Evolutionary conservation across 139 green algal species (phyloP).

Genomic region (Chara braunii): DNA sequence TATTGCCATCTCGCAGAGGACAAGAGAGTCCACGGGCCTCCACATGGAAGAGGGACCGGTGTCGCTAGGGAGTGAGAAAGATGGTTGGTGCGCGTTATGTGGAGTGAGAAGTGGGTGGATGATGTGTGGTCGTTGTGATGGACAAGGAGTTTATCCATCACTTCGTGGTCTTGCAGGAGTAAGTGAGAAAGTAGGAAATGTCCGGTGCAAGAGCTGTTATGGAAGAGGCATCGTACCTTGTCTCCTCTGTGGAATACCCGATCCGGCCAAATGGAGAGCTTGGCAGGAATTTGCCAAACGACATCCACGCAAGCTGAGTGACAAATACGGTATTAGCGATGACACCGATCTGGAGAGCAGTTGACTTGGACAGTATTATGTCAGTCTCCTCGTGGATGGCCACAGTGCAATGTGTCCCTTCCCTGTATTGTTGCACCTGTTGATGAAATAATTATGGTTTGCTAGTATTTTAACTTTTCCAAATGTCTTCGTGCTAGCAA

Average conservation of each 20-base stretch:
- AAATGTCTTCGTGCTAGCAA: too few relatives aligned
- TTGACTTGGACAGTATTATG: too few relatives aligned
- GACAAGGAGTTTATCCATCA: constrained; percentile 19
- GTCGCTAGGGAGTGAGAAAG: not conserved
- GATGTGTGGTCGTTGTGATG: constrained; percentile 24
- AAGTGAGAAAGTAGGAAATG: constrained; percentile 13
- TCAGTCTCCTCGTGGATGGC: too few relatives aligned
- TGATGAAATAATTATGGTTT: too few relatives aligned
- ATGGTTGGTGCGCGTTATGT: constrained; percentile 32
- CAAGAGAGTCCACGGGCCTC: too few relatives aligned
- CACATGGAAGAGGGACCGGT: not conserved
- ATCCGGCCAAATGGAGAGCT: constrained; percentile 9
- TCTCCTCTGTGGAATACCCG: constrained; percentile 23
- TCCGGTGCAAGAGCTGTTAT: constrained; percentile 31
- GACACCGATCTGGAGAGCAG: too few relatives aligned
- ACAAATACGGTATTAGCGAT: too few relatives aligned
- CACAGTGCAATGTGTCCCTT: too few relatives aligned
- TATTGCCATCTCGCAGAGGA: too few relatives aligned
- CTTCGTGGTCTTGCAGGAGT: constrained; percentile 19
- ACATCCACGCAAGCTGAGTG: constrained; percentile 14
- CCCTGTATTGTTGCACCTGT: too few relatives aligned
- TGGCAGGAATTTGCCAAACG: constrained; percentile 31
- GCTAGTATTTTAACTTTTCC: too few relatives aligned
- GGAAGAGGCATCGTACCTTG: constrained; percentile 25
- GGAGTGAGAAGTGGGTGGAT: constrained; percentile 9